These are phyloP conservation scores for Aspergillus mulundensis DNA, from an alignment of 495 filamentous ascomycete species.

Conservation along the genomic window DNA sequence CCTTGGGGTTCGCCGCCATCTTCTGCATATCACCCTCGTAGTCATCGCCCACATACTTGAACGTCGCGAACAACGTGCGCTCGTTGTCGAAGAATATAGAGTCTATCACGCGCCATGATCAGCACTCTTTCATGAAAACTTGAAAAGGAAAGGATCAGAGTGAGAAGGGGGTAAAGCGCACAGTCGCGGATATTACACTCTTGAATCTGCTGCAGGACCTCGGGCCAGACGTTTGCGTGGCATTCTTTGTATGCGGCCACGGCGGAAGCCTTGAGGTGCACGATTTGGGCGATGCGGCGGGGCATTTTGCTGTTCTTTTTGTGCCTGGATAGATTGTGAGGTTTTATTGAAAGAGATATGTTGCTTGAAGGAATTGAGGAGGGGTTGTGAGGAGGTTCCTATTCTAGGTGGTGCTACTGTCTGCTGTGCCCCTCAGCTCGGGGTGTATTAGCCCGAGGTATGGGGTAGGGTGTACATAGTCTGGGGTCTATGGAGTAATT, in stretches of 20 bases:
- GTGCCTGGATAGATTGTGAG: not conserved
- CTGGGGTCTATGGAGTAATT: not conserved
- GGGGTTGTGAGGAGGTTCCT: not conserved
- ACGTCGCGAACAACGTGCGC: conserved; percentile 63
- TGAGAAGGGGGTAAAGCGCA: conserved; percentile 22
- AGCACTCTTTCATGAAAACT: no score
- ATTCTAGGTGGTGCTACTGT: not conserved
- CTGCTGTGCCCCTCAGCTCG: not conserved
- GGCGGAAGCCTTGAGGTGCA: conserved; percentile 64
- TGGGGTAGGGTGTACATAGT: not conserved
- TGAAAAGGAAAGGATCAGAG: not conserved
- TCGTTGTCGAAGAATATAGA: conserved; percentile 67
- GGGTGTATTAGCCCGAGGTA: not conserved
- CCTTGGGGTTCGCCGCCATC: conserved; percentile 65
- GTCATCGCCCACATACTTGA: conserved; percentile 70
- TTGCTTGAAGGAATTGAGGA: not conserved
- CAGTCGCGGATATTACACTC: conserved; percentile 70
- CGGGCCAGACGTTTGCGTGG: conserved; percentile 69
- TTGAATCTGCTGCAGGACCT: conserved; percentile 67
- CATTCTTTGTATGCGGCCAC: conserved; percentile 65
- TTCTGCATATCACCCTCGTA: conserved; percentile 66
- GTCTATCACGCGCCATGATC: conserved; percentile 30
- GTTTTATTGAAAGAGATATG: not conserved
- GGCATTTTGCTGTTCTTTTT: not conserved
- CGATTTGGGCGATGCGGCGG: conserved; percentile 61